These are phyloP conservation scores for Venturiaceae sp. DNA, from an alignment of 2,329 filamentous ascomycete species.

Conservation along the genomic window DNA sequence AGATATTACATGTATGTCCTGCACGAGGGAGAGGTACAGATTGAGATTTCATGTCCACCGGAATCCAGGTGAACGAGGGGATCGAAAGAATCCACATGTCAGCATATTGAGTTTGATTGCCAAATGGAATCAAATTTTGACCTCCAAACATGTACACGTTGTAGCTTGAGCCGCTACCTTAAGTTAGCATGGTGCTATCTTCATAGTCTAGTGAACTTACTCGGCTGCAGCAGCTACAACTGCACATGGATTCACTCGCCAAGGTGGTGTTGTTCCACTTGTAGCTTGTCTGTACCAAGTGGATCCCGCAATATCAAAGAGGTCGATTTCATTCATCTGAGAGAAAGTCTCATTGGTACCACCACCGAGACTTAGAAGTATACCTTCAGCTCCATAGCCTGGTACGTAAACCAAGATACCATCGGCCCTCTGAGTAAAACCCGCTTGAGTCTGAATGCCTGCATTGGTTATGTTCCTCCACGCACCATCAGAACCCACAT, in stretches of 20 bases:
- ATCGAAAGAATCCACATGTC: slow-evolving; percentile 75
- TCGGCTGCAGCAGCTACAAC: slow-evolving; percentile 65
- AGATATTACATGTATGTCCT: slow-evolving; percentile 68
- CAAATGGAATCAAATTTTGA: slow-evolving; percentile 59
- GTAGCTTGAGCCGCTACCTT: slow-evolving; percentile 53
- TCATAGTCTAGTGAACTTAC: no score
- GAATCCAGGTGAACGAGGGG: slow-evolving; percentile 72
- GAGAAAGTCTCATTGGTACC: slow-evolving; percentile 59
- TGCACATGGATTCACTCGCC: slow-evolving; percentile 57
- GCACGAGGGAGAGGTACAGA: slow-evolving; percentile 48
- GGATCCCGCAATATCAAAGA: slow-evolving; percentile 65
- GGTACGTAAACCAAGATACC: slow-evolving; percentile 66
- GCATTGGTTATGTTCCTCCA: slow-evolving; percentile 69
- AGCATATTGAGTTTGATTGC: slow-evolving; percentile 49
- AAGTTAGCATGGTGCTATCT: slow-evolving; percentile 5
- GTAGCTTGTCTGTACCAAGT: slow-evolving; percentile 70
- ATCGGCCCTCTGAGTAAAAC: slow-evolving; percentile 64
- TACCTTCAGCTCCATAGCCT: slow-evolving; percentile 63
- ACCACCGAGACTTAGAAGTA: slow-evolving; percentile 69
- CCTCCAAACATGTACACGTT: slow-evolving; percentile 73
- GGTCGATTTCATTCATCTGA: slow-evolving; percentile 63
- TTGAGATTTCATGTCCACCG: slow-evolving; percentile 40
- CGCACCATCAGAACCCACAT: slow-evolving; percentile 49
- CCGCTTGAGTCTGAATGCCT: slow-evolving; percentile 55
- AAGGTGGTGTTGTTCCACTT: slow-evolving; percentile 46